Percentiles rank a stretch among this genome's conserved stretches.
Evolutionary conservation across 441 rosid species (phyloP).

Genomic region (Jatropha podagrica): DNA sequence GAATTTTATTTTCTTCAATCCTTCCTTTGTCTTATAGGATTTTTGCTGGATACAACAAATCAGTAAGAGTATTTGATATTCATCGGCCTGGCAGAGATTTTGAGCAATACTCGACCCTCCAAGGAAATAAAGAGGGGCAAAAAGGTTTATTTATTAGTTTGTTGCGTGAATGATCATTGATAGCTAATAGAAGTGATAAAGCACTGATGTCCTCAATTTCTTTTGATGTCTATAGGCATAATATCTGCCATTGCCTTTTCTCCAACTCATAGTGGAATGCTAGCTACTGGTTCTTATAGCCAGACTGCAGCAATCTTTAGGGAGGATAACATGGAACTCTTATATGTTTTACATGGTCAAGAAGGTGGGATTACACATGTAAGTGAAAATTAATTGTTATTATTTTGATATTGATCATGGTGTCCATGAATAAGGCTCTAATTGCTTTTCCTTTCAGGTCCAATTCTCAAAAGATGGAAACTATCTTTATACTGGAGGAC

Average conservation of each 20-base stretch:
- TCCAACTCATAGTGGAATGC: conserved; percentile 75
- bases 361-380: conserved; percentile 96
- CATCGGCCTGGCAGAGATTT: conserved; percentile 98
- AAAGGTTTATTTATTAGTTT: conserved; percentile 46
- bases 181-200: conserved; percentile 9
- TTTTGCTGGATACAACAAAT: conserved; percentile 89
- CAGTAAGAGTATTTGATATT: conserved; percentile 76
- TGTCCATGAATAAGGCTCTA: conserved; percentile 18
- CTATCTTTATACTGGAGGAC: conserved; percentile 86
- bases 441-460: conserved; percentile 50
- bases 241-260: conserved; percentile 83
- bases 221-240: conserved; percentile 53
- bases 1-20: conserved; percentile 17
- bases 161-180: conserved; percentile 10
- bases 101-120: conserved; percentile 62
- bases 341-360: conserved; percentile 91
- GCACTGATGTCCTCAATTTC: conserved; percentile 7
- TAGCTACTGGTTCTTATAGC: conserved; percentile 90
- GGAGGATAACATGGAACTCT: conserved; percentile 95
- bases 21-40: conserved; percentile 50
- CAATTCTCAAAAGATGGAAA: conserved; percentile 94
- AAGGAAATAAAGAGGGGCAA: conserved; percentile 91
- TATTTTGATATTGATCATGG: conserved; percentile 15
- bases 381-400: conserved; percentile 34
- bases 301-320: conserved; percentile 79